phyloP scores from a whole-genome alignment of 805 yeast species.

The Schizosaccharomyces octosporus region DNA sequence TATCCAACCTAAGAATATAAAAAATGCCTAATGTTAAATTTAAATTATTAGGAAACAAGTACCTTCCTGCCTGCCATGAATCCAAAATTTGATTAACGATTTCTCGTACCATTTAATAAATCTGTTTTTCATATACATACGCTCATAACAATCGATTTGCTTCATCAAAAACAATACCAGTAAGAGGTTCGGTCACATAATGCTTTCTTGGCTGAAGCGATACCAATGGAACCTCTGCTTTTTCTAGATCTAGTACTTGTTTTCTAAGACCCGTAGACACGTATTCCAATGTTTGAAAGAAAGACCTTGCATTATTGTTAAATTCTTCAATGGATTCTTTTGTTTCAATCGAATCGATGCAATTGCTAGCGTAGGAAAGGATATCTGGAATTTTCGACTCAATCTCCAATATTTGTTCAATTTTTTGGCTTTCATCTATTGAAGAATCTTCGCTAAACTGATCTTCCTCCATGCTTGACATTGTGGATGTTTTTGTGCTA shows the following conservation, averaged over 20 bases:
- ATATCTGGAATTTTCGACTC: not conserved
- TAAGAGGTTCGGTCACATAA: not conserved
- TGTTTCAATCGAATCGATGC: not conserved
- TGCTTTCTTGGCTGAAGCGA: not conserved
- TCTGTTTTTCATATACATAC: no score
- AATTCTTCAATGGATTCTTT: not conserved
- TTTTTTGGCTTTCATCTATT: conserved; percentile 10
- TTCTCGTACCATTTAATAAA: no score
- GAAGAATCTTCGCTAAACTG: not conserved
- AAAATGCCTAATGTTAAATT: no score
- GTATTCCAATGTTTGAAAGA: not conserved
- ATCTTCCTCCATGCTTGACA: not conserved
- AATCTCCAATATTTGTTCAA: conserved; percentile 10
- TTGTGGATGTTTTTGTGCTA: not conserved
- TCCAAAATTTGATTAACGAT: no score
- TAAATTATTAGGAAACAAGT: no score
- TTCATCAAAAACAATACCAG: not conserved
- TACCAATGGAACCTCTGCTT: not conserved
- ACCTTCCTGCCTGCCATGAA: no score
- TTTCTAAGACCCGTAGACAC: not conserved
- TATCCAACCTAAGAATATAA: no score
- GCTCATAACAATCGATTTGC: no score
- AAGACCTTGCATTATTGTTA: not conserved
- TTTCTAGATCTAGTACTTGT: not conserved
- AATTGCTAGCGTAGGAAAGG: not conserved